phyloP scores from a whole-genome alignment of 306 rosid genomes.

The Sicyos edulis region DNA sequence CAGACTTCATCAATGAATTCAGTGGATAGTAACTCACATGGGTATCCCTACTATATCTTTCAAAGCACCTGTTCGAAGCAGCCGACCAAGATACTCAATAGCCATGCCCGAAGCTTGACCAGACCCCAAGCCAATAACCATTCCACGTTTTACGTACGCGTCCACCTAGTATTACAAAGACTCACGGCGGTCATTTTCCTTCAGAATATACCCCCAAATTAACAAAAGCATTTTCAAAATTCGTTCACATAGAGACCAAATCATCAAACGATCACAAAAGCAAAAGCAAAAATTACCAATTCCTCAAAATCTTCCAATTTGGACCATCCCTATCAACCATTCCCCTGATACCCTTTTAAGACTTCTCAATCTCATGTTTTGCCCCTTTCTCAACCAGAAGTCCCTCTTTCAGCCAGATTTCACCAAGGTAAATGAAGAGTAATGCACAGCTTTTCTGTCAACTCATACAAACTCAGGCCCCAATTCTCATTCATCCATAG shows the following conservation, averaged over 20 bases:
- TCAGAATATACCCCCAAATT: slow-evolving; percentile 5
- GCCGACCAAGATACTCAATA: slow-evolving; percentile 74
- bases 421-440: not conserved
- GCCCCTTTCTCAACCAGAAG: not conserved
- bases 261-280: not conserved
- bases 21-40: slow-evolving; percentile 46
- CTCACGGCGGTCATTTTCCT: slow-evolving; percentile 2
- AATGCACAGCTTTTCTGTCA: not conserved
- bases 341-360: not conserved
- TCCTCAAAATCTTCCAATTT: not conserved
- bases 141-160: slow-evolving; percentile 62
- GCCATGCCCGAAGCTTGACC: slow-evolving; percentile 82
- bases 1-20: not conserved
- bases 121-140: slow-evolving; percentile 79
- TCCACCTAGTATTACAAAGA: slow-evolving; percentile 58
- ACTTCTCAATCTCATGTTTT: not conserved
- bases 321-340: too few relatives aligned
- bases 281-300: not conserved
- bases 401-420: not conserved
- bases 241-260: not conserved
- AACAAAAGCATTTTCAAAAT: not conserved
- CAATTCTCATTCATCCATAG: not conserved
- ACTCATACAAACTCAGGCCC: not conserved
- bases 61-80: slow-evolving; percentile 64
- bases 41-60: slow-evolving; percentile 76